A percentile compares a stretch with the other conserved stretches of the same genome.
phyloP scores from a whole-genome alignment of 2,329 filamentous ascomycete genomes.

The Colletotrichum karsti region DNA sequence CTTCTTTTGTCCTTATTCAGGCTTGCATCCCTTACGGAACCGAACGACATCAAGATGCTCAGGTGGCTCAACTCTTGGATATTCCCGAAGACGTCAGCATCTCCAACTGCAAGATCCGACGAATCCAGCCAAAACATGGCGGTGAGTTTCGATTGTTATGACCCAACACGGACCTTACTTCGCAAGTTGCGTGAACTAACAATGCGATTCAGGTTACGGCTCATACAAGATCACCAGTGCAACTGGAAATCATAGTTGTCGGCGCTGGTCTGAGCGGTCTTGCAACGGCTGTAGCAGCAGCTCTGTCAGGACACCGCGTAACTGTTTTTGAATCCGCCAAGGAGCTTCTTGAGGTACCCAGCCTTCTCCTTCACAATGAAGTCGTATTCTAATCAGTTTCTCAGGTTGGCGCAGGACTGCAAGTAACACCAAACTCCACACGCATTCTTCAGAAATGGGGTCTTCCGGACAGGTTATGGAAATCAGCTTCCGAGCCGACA shows the following conservation, averaged over 20 bases:
- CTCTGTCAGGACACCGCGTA: conserved; percentile 47
- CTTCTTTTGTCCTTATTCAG: not conserved
- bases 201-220: not conserved
- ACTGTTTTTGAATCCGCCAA: conserved; percentile 50
- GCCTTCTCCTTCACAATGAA: not conserved
- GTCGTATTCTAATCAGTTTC: not conserved
- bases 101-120: no score
- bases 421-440: conserved; percentile 59
- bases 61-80: conserved; percentile 8
- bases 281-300: conserved; percentile 46
- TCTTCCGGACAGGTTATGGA: conserved; percentile 52
- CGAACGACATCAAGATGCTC: not conserved
- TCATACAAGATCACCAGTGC: conserved; percentile 6
- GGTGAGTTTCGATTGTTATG: not conserved
- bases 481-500: conserved; percentile 49
- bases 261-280: conserved; percentile 54
- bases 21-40: not conserved
- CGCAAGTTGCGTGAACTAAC: not conserved
- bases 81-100: not conserved
- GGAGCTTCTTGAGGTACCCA: conserved; percentile 46
- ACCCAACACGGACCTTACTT: no score
- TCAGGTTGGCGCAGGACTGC: conserved; percentile 62
- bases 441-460: conserved; percentile 59
- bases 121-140: not conserved
- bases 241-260: conserved; percentile 48